Evolutionary conservation across 75 land plant species (phyloP).

Genomic region (Adiantum capillusveneris): DNA sequence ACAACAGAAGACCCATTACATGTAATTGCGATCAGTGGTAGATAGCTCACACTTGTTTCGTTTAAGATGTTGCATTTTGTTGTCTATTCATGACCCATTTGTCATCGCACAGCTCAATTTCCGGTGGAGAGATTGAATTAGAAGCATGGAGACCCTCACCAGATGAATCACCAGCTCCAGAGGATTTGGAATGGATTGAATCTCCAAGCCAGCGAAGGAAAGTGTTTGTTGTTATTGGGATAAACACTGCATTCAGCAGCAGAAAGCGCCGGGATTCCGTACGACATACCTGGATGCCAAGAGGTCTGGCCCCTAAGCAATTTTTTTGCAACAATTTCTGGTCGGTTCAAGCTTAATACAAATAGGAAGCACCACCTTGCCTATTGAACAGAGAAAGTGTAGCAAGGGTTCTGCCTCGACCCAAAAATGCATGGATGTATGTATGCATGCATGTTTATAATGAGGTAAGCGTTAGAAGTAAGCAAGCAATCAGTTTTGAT

Average conservation of each 20-base stretch:
- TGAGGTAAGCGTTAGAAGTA: too few species aligned
- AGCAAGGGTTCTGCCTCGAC: too few species aligned
- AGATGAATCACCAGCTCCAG: conserved; percentile 13
- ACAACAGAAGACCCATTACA: not conserved
- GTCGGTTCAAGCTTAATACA: too few species aligned
- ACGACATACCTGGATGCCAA: conserved; percentile 60
- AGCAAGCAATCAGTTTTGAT: too few species aligned
- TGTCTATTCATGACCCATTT: not conserved
- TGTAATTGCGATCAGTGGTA: too few species aligned
- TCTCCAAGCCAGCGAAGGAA: conserved; percentile 3
- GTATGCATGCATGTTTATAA: too few species aligned
- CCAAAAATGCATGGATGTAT: too few species aligned
- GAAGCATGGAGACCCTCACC: not conserved
- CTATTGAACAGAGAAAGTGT: too few species aligned
- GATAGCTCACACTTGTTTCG: too few species aligned
- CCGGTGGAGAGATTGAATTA: not conserved
- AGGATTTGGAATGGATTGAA: not conserved
- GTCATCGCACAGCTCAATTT: not conserved
- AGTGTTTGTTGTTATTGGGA: conserved; percentile 45
- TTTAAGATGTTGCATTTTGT: too few species aligned
- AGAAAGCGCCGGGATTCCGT: conserved; percentile 58
- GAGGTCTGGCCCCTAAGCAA: conserved; percentile 16
- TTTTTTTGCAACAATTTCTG: too few species aligned
- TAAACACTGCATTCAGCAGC: conserved; percentile 64
- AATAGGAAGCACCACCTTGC: too few species aligned